Evolutionary conservation across 1,284 basidiomycete species (phyloP).

Genomic region (Ustanciosporium gigantosporum): DNA sequence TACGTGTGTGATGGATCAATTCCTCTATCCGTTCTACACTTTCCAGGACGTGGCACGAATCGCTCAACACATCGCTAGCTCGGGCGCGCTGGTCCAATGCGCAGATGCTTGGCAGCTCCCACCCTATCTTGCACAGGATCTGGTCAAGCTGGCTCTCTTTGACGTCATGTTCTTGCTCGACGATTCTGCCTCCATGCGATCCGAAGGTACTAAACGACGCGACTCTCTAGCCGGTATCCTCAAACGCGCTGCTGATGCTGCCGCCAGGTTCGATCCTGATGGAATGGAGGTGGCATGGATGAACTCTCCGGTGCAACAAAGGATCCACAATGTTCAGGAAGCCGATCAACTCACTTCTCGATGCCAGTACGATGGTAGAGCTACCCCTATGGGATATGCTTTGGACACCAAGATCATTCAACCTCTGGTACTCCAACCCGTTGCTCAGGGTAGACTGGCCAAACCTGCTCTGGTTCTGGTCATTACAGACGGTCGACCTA

Average conservation of each 20-base stretch:
- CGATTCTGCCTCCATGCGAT: conserved; percentile 44
- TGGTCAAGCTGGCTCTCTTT: conserved; percentile 52
- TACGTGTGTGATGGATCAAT: conserved; percentile 47
- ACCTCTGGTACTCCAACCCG: conserved; percentile 26
- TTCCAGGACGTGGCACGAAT: conserved; percentile 35
- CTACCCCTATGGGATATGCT: conserved; percentile 45
- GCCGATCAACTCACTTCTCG: conserved; percentile 23
- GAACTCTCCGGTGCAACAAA: conserved; percentile 19
- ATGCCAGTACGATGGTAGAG: conserved; percentile 35
- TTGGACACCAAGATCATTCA: conserved; percentile 40
- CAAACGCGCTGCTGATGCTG: conserved; percentile 45
- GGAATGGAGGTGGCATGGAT: conserved; percentile 52
- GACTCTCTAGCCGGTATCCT: conserved; percentile 39
- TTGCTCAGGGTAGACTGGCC: conserved; percentile 10
- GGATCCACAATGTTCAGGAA: conserved; percentile 38
- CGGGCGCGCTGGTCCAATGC: conserved; percentile 32
- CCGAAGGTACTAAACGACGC: conserved; percentile 20
- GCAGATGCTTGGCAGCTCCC: conserved; percentile 53
- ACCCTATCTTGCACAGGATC: conserved; percentile 46
- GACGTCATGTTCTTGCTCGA: conserved; percentile 53
- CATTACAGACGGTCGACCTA: conserved; percentile 50
- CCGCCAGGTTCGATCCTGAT: conserved; percentile 44
- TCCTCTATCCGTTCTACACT: conserved; percentile 52
- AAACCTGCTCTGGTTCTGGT: conserved; percentile 45
- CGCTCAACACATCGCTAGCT: conserved; percentile 37